Evolutionary conservation across 306 rosid species (phyloP).

Genomic region (Malus orientalis): DNA sequence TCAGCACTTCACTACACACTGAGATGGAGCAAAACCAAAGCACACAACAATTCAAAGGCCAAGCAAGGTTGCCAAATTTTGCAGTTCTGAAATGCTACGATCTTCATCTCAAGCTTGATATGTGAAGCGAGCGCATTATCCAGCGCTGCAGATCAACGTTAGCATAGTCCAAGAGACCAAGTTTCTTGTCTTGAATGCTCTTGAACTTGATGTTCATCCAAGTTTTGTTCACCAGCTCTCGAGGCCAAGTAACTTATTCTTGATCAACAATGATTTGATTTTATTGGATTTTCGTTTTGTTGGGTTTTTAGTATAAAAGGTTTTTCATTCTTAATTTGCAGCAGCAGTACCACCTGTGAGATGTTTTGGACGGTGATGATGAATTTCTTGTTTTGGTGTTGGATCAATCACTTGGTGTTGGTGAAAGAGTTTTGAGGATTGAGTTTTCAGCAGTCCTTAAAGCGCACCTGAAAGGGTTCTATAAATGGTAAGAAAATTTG

Average conservation of each 20-base stretch:
- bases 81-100: slow-evolving; percentile 44
- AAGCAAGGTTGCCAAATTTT: slow-evolving; percentile 41
- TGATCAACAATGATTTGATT: not conserved
- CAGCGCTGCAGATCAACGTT: slow-evolving; percentile 25
- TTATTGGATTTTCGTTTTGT: not conserved
- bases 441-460: slow-evolving; percentile 55
- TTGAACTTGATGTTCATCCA: slow-evolving; percentile 38
- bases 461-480: slow-evolving; percentile 44
- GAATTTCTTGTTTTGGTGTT: slow-evolving; percentile 52
- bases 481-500: slow-evolving; percentile 32
- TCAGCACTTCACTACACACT: not conserved
- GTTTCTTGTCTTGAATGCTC: slow-evolving; percentile 42
- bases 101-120: slow-evolving; percentile 49
- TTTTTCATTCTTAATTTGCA: slow-evolving; percentile 8
- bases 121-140: slow-evolving; percentile 24
- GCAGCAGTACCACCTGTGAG: slow-evolving; percentile 29
- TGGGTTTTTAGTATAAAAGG: not conserved
- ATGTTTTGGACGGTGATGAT: slow-evolving; percentile 39
- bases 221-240: slow-evolving; percentile 34
- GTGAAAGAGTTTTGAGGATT: slow-evolving; percentile 46
- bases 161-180: slow-evolving; percentile 28
- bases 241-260: slow-evolving; percentile 24
- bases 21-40: slow-evolving; percentile 32
- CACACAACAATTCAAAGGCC: slow-evolving; percentile 49
- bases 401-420: slow-evolving; percentile 38